Evolutionary conservation across 345 rosid genomes (phyloP).

Genomic region (Camelina neglecta): DNA sequence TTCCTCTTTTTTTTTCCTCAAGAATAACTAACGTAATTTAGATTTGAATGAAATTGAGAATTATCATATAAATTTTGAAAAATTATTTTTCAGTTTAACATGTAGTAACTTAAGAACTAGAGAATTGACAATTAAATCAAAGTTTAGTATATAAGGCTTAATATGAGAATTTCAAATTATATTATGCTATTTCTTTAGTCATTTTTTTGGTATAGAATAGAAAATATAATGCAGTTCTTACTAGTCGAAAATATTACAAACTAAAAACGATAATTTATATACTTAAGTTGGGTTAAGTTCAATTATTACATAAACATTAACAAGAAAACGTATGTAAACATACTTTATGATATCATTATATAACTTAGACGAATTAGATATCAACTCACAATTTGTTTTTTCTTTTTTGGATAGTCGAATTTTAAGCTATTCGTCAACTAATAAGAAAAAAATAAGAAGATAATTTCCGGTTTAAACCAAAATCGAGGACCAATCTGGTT

Average conservation of each 20-base stretch:
- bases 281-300: no score
- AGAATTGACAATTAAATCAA: background rate
- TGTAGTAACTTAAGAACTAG: background rate
- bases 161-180: background rate
- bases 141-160: background rate
- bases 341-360: no score
- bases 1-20: background rate
- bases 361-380: background rate
- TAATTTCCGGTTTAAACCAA: background rate
- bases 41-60: no score
- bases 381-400: background rate
- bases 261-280: background rate
- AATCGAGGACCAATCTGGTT: background rate
- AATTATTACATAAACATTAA: no score
- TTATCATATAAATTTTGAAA: background rate
- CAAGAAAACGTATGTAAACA: no score
- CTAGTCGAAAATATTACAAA: background rate
- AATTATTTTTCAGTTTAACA: background rate
- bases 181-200: background rate
- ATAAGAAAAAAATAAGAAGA: no score
- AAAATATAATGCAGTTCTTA: no score
- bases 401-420: background rate
- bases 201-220: no score
- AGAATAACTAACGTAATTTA: background rate
- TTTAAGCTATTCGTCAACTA: background rate